Base-by-base conservation (phyloP, 2,329 filamentous ascomycete species). In the Fusarium irregulare region DNA sequence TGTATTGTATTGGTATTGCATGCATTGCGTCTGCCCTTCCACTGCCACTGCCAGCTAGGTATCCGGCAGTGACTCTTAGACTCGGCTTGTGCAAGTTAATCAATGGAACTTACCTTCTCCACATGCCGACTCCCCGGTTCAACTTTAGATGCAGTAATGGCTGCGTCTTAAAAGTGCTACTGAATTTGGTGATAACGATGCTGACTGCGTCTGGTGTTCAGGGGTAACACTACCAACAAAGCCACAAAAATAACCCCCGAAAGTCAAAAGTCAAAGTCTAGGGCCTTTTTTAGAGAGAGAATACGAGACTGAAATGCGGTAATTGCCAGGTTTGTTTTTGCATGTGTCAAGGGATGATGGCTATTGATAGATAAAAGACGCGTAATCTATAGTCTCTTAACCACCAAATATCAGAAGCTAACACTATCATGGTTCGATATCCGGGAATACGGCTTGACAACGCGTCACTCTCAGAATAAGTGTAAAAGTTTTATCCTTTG, bases 41-140 rank as follows among this genome's bases (percentile, higher is more conserved):
- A 16, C 49, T 51, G 23, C 49, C 49, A 25, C 2, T 37, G n/a
- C 28, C n/a, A 51, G 37, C 32, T 27, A 32, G 21, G 21, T 23
- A 23, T 23, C 6, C 32, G 4, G 3, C 28, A 56, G 53, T 56
- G 40, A 46, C 13, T 47, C 5, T n/a, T 28, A 48, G 27, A 20
- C 25, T 20, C 27, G 6, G n/a, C 46, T n/a, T 18, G 16, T 34
- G 30, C 30, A 58, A 30, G 28, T 30, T 30, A 30, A 56, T 50
- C 61, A 40, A 41, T 37, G 47, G 54, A 27, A 51, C 49, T 28
- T 50, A 12, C 25, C 40, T 59, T 49, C 56, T 32, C 64, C 69
- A 70, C 69, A 67, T 70, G 47, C 66, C 62, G 66, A 64, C 48
- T 73, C 56, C 71, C 66, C 70, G 61, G 41, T 57, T 32, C 27